These are phyloP conservation scores for Hyphodiscus sp. DNA, from an alignment of 2,329 filamentous ascomycete genomes.

Conservation along the genomic window DNA sequence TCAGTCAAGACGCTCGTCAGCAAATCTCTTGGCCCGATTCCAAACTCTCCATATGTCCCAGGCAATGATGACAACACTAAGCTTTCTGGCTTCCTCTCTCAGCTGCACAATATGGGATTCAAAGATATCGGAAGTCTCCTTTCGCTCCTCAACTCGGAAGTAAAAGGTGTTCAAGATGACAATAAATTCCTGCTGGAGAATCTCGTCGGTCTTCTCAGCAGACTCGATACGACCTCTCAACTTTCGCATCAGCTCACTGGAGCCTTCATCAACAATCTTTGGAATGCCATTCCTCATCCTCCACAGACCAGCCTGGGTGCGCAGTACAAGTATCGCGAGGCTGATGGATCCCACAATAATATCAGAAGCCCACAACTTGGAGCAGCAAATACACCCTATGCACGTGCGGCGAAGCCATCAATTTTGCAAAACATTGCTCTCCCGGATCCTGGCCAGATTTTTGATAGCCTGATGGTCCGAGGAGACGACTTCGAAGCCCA, in stretches of 20 bases:
- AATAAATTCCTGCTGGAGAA: constrained; percentile 73
- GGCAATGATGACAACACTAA: constrained; percentile 25
- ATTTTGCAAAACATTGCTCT: constrained; percentile 54
- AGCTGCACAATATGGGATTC: constrained; percentile 41
- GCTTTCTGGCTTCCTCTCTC: constrained; percentile 32
- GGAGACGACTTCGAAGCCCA: constrained; percentile 52
- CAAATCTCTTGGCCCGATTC: constrained; percentile 36
- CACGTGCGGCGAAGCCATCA: constrained; percentile 57
- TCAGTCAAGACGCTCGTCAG: constrained; percentile 34
- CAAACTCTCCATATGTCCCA: constrained; percentile 31
- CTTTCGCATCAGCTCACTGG: constrained; percentile 44
- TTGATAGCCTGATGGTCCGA: constrained; percentile 53
- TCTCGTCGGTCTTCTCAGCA: constrained; percentile 43
- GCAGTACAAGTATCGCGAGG: constrained; percentile 56
- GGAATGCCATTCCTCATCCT: constrained; percentile 67
- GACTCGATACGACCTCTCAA: constrained; percentile 24
- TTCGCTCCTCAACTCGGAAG: constrained; percentile 53
- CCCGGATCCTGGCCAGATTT: constrained; percentile 61
- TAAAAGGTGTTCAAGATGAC: constrained; percentile 63
- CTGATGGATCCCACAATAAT: constrained; percentile 69
- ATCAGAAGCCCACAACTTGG: constrained; percentile 58
- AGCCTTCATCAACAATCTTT: constrained; percentile 61
- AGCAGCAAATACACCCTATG: constrained; percentile 61
- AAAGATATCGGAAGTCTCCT: constrained; percentile 51
- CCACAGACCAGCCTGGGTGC: constrained; percentile 59